Percentiles rank a stretch among this genome's conserved stretches.
phyloP scores from a whole-genome alignment of 345 rosid genomes.

The Pugionium cornutum region DNA sequence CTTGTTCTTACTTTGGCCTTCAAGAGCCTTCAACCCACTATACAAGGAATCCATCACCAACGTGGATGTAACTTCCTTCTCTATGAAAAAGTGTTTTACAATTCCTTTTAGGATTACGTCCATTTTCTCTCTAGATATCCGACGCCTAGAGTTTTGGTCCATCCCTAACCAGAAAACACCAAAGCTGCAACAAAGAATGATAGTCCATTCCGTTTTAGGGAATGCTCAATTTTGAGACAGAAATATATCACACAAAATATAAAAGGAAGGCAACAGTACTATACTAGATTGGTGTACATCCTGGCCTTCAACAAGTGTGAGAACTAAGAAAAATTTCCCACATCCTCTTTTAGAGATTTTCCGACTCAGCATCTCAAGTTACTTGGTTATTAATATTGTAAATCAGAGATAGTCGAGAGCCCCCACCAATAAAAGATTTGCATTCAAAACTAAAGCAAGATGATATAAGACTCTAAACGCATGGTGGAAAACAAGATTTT shows the following conservation, averaged over 20 bases:
- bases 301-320: slow-evolving; percentile 37
- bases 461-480: slow-evolving; percentile 13
- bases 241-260: slow-evolving; percentile 1
- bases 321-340: slow-evolving; percentile 35
- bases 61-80: slow-evolving; percentile 97
- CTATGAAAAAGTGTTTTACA: slow-evolving; percentile 93
- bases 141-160: slow-evolving; percentile 71
- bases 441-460: neutral
- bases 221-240: slow-evolving; percentile 20
- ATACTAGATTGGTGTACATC: slow-evolving; percentile 33
- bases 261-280: slow-evolving; percentile 35
- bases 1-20: slow-evolving; percentile 75
- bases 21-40: slow-evolving; percentile 97
- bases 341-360: slow-evolving; percentile 39
- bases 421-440: slow-evolving; percentile 10
- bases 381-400: slow-evolving; percentile 13
- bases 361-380: slow-evolving; percentile 35
- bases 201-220: slow-evolving; percentile 12
- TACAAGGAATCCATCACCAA: slow-evolving; percentile 99
- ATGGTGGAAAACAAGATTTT: slow-evolving; percentile 24
- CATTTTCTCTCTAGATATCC: slow-evolving; percentile 85
- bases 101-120: slow-evolving; percentile 83
- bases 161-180: slow-evolving; percentile 85
- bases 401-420: too few species aligned
- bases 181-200: slow-evolving; percentile 62